Conservation (phyloP, 108 stramenopile genomes). For the Bacterosira constricta region DNA sequence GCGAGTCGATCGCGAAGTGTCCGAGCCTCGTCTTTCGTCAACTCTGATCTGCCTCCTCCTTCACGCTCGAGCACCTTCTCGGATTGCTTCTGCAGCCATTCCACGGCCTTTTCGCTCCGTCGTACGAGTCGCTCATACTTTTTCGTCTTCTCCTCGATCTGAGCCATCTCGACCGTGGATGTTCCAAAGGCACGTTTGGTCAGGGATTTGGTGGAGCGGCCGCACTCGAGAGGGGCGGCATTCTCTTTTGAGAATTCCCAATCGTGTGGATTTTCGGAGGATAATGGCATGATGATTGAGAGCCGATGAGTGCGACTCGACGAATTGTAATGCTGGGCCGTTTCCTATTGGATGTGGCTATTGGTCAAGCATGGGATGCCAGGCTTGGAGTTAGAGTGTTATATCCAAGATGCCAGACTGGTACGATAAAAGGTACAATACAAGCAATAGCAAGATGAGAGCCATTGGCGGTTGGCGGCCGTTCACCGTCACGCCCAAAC, state of each 20-base stretch:
- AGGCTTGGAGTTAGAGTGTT: no score
- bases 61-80: not conserved
- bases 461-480: no score
- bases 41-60: slow-evolving; percentile 4
- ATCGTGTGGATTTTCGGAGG: slow-evolving; percentile 14
- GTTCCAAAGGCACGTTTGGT: slow-evolving; percentile 45
- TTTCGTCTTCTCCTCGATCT: slow-evolving; percentile 39
- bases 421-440: no score
- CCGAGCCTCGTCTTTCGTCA: slow-evolving; percentile 38
- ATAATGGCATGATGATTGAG: not conserved
- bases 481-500: no score
- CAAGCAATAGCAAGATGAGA: no score
- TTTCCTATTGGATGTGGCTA: not conserved
- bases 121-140: slow-evolving; percentile 68
- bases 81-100: slow-evolving; percentile 31
- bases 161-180: slow-evolving; percentile 5
- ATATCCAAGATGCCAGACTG: no score
- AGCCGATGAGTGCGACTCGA: not conserved
- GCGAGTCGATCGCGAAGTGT: slow-evolving; percentile 15
- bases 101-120: slow-evolving; percentile 55
- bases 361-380: no score
- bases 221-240: slow-evolving; percentile 80
- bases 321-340: not conserved
- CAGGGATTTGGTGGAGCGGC: slow-evolving; percentile 63
- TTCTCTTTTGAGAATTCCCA: slow-evolving; percentile 88